Base-by-base conservation (phyloP, 192 early-diverging fungal species). In the Entophlyctis luteolus region DNA sequence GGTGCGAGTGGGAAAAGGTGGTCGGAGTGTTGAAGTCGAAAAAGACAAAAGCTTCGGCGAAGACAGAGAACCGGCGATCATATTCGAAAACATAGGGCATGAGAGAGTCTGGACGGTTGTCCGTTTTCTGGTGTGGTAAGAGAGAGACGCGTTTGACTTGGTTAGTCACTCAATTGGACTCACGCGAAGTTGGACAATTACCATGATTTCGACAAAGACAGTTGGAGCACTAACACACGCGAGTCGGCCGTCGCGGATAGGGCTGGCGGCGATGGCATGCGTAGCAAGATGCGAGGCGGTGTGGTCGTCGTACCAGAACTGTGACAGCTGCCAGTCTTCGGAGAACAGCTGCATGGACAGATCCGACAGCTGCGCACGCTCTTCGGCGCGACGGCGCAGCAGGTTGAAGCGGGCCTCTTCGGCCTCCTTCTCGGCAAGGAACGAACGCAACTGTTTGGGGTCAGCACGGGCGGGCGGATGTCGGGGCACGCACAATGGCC, bases 311-410 rank as follows among this genome's bases (percentile, higher is more conserved):
- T 86, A 86, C 86, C 56, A 72, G 49, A 37, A 78, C 49, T 68
- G 67, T 6, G 57, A 67, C 33, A 81, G 57, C 73, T 92, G 89
- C 91, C 91, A 91, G 73, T 92, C 89, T 67, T 92, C 90, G 31
- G 79, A 80, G 76, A 91, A 92, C 39, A 72, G 75, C 18, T 78
- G 76, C 83, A 91, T 91, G 35, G 78, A 71, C 8, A 76, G n/a
- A n/a, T n/a, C n/a, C n/a, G n/a, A n/a, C n/a, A n/a, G n/a, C n/a
- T n/a, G n/a, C n/a, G n/a, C n/a, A n/a, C n/a, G n/a, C n/a, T n/a
- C n/a, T n/a, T n/a, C n/a, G n/a, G n/a, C n/a, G n/a, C n/a, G n/a
- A n/a, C n/a, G n/a, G n/a, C n/a, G n/a, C n/a, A n/a, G n/a, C n/a
- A n/a, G n/a, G 22, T 86, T 89, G 53, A 90, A 87, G 50, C 74